These are phyloP conservation scores for Penicillium subrubescens DNA, from an alignment of 495 filamentous ascomycete genomes.

Conservation along the genomic window DNA sequence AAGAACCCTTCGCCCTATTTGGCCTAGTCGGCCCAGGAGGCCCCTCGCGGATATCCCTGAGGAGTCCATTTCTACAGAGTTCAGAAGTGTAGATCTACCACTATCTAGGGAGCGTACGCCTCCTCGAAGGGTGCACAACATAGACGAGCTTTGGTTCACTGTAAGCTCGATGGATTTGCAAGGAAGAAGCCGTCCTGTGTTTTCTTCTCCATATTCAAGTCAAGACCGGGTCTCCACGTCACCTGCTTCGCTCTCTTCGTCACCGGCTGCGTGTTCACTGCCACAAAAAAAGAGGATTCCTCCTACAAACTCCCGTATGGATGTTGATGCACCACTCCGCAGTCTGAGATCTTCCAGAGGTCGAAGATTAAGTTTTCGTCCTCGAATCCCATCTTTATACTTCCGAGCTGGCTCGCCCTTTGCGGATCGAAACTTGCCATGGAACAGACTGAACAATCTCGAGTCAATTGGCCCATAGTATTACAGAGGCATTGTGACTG, in stretches of 20 bases:
- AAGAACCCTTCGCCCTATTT: neutral
- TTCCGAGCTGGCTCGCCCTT: constrained; percentile 1
- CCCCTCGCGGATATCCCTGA: neutral
- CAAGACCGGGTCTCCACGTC: neutral
- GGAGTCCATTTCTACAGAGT: neutral
- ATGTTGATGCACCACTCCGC: neutral
- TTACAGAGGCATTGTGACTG: neutral
- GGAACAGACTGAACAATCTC: neutral
- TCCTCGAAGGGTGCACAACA: neutral
- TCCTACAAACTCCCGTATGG: neutral
- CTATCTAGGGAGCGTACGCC: neutral
- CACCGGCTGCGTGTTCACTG: neutral
- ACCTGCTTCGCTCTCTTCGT: neutral
- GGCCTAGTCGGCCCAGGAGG: neutral
- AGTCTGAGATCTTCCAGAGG: neutral
- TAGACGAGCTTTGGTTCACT: neutral
- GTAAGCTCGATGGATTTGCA: neutral
- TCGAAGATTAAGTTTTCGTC: neutral
- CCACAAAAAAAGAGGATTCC: neutral
- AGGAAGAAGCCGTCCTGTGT: neutral
- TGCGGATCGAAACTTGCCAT: neutral
- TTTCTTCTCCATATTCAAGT: neutral
- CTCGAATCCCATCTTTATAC: neutral
- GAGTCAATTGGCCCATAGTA: neutral
- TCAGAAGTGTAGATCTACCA: neutral